These are phyloP conservation scores for Borovskyia barvae DNA, from an alignment of 208 protist species.

Conservation along the genomic window DNA sequence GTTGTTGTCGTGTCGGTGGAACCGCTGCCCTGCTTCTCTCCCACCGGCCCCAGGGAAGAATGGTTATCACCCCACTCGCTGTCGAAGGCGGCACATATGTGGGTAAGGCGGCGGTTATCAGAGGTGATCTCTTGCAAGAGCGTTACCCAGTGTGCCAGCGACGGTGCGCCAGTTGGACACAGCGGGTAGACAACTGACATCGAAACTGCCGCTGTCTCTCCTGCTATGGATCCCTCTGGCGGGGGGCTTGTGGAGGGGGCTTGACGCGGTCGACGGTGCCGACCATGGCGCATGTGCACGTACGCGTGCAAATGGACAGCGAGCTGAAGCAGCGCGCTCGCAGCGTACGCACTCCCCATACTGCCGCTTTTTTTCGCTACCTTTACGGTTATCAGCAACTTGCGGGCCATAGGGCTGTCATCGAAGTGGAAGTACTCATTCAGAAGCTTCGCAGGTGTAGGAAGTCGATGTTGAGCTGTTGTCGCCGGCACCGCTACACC, in stretches of 20 bases:
- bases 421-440: slow-evolving; percentile 33
- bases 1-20: background rate
- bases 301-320: slow-evolving; percentile 22
- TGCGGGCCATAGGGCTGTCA: slow-evolving; percentile 20
- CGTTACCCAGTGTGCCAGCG: slow-evolving; percentile 41
- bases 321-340: slow-evolving; percentile 28
- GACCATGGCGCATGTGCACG: background rate
- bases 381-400: slow-evolving; percentile 11
- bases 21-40: no score
- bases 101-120: slow-evolving; percentile 38
- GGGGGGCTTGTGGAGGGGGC: no score
- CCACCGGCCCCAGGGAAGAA: no score
- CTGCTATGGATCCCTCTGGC: background rate
- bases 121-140: slow-evolving; percentile 37
- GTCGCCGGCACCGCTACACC: background rate
- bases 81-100: slow-evolving; percentile 19
- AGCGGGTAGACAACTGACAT: slow-evolving; percentile 27
- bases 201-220: background rate
- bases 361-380: slow-evolving; percentile 9
- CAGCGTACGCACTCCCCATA: slow-evolving; percentile 25
- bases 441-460: slow-evolving; percentile 1
- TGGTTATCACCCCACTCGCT: background rate
- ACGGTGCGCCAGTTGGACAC: slow-evolving; percentile 37
- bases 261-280: no score
- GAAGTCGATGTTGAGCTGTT: background rate